Conservation (phyloP, 805 yeast genomes). For the Saccharomycopsis sp. region DNA sequence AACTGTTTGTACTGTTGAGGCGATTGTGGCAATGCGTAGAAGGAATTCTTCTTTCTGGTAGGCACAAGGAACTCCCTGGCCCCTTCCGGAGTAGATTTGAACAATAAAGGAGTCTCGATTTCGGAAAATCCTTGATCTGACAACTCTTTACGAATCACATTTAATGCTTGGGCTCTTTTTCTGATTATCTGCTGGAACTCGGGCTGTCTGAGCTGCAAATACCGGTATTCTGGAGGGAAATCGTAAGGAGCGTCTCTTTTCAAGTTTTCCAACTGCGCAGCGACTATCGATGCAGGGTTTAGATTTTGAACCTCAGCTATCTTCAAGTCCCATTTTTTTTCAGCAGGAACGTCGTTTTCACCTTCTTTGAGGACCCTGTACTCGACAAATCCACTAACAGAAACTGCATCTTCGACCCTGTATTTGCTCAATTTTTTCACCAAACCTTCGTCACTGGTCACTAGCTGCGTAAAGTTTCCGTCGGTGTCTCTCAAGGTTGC, state of each 20-base stretch:
- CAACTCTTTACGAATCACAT: conserved; percentile 37
- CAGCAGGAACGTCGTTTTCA: conserved; percentile 18
- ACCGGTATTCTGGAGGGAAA: conserved; percentile 76
- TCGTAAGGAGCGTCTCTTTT: conserved; percentile 42
- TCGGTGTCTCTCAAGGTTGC: conserved; percentile 67
- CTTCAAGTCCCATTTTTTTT: conserved; percentile 50
- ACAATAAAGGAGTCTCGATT: conserved; percentile 86
- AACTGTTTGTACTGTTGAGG: conserved; percentile 97
- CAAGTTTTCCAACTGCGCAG: conserved; percentile 60
- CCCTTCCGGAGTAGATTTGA: conserved; percentile 97
- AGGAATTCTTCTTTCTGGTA: conserved; percentile 51
- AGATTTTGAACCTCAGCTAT: conserved; percentile 47
- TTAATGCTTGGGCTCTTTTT: conserved; percentile 50
- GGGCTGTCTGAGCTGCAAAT: conserved; percentile 66
- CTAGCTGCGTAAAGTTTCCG: conserved; percentile 62
- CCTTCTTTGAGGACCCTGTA: conserved; percentile 28
- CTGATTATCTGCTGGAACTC: conserved; percentile 49
- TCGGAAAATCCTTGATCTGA: conserved; percentile 54
- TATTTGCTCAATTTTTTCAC: conserved; percentile 36
- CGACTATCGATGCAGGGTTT: conserved; percentile 56
- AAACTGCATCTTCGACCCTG: conserved; percentile 71
- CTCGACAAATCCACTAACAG: conserved; percentile 51
- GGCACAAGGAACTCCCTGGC: conserved; percentile 96
- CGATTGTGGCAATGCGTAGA: conserved; percentile 93
- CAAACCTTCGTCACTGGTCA: conserved; percentile 32